Evolutionary conservation across 129 eudicot genomes (phyloP).

Genomic region (Flaveria bidentis): DNA sequence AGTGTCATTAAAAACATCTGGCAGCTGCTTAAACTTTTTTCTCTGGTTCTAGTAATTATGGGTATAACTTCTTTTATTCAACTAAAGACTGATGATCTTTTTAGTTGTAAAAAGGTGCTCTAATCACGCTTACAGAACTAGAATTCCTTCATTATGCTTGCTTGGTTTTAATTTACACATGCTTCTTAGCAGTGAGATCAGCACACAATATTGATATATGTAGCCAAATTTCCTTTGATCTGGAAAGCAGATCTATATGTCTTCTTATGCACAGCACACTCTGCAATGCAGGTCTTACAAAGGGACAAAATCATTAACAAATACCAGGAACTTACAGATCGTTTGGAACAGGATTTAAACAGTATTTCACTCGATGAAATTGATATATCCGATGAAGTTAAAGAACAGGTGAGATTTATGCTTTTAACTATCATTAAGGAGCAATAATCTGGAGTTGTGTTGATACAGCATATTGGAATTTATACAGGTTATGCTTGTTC

Average conservation of each 20-base stretch:
- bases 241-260: not conserved
- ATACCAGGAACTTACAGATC: slow-evolving; percentile 63
- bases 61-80: not conserved
- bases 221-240: not conserved
- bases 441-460: slow-evolving; percentile 8
- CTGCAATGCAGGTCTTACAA: slow-evolving; percentile 66
- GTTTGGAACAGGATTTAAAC: slow-evolving; percentile 70
- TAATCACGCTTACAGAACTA: not conserved
- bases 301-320: slow-evolving; percentile 68
- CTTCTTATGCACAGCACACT: slow-evolving; percentile 19
- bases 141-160: not conserved
- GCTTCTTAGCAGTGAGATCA: slow-evolving; percentile 5
- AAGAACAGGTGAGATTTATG: slow-evolving; percentile 72
- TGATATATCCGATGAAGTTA: slow-evolving; percentile 92
- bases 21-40: not conserved
- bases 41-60: not conserved
- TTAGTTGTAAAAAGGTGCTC: not conserved
- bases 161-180: not conserved
- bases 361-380: slow-evolving; percentile 57
- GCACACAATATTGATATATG: not conserved
- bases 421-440: slow-evolving; percentile 6
- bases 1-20: not conserved
- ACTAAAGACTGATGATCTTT: not conserved
- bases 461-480: slow-evolving; percentile 13
- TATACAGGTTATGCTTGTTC: slow-evolving; percentile 82